phyloP scores from a whole-genome alignment of 2,329 filamentous ascomycete species.

The Fusarium continuum region DNA sequence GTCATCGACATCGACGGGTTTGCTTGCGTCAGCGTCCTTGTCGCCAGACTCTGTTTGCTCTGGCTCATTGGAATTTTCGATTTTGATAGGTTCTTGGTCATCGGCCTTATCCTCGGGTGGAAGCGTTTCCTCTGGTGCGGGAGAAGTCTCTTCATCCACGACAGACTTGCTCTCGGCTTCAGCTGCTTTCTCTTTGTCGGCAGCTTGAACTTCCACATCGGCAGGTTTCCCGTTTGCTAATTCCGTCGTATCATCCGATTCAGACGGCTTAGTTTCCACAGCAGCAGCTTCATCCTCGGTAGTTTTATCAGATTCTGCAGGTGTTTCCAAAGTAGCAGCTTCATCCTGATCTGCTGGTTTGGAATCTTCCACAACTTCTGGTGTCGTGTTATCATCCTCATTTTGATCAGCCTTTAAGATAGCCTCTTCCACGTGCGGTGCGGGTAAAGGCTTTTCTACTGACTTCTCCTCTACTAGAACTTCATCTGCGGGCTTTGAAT shows the following conservation, averaged over 20 bases:
- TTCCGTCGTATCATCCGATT: background rate
- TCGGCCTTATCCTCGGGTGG: background rate
- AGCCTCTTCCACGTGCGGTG: background rate
- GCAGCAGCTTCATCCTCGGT: background rate
- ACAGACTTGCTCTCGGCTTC: background rate
- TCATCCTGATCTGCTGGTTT: background rate
- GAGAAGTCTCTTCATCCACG: background rate
- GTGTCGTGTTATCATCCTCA: conserved; percentile 4
- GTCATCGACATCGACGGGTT: background rate
- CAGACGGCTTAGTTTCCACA: background rate
- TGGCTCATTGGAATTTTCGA: background rate
- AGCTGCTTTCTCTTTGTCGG: background rate
- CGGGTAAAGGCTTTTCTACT: background rate
- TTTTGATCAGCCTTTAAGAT: background rate
- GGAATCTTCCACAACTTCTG: background rate
- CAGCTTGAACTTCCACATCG: background rate
- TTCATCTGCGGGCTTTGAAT: background rate
- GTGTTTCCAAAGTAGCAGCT: background rate
- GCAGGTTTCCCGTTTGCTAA: background rate
- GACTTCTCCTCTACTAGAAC: background rate
- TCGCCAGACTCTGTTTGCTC: conserved; percentile 8
- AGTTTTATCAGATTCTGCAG: conserved; percentile 1
- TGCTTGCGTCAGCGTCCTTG: background rate
- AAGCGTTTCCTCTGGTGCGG: background rate
- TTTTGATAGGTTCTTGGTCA: background rate